These are phyloP conservation scores for Hymenoscyphus scutula DNA, from an alignment of 2,329 filamentous ascomycete species.

Conservation along the genomic window DNA sequence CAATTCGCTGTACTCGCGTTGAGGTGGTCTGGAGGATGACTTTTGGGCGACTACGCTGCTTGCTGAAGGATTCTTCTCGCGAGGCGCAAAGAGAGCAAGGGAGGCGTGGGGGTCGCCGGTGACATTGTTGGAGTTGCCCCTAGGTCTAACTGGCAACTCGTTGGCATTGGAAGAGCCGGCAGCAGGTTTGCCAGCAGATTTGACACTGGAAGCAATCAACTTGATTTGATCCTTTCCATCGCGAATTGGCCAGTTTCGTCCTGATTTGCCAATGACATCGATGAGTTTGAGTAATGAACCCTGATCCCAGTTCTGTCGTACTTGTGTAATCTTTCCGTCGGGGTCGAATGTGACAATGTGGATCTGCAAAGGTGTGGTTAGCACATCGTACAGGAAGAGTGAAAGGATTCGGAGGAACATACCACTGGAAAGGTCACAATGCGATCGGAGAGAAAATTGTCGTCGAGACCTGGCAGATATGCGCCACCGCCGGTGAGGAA, in stretches of 20 bases:
- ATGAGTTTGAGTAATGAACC: constrained; percentile 88
- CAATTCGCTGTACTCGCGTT: constrained; percentile 68
- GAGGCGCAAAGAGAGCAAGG: constrained; percentile 71
- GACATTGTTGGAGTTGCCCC: constrained; percentile 53
- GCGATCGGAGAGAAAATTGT: constrained; percentile 88
- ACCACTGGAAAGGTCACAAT: constrained; percentile 79
- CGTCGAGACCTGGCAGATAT: constrained; percentile 85
- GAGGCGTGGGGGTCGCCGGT: constrained; percentile 67
- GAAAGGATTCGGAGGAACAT: constrained; percentile 40
- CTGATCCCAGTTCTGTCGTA: constrained; percentile 94
- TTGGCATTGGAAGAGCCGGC: constrained; percentile 22
- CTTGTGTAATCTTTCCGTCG: constrained; percentile 76
- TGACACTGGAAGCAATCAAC: constrained; percentile 64
- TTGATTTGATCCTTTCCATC: constrained; percentile 81
- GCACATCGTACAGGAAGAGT: neutral
- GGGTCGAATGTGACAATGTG: constrained; percentile 85
- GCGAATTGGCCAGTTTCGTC: constrained; percentile 91
- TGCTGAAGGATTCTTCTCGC: constrained; percentile 57
- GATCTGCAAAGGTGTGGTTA: constrained; percentile 50
- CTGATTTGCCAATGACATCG: constrained; percentile 86
- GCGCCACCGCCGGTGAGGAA: constrained; percentile 79
- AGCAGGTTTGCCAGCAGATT: constrained; percentile 42
- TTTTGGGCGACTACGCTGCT: constrained; percentile 60
- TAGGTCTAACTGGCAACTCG: constrained; percentile 44
- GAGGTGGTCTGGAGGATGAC: constrained; percentile 67